A percentile compares a stretch with the other conserved stretches of the same genome.
Conservation (phyloP, 345 rosid genomes). For the Erucastrum elatum region DNA sequence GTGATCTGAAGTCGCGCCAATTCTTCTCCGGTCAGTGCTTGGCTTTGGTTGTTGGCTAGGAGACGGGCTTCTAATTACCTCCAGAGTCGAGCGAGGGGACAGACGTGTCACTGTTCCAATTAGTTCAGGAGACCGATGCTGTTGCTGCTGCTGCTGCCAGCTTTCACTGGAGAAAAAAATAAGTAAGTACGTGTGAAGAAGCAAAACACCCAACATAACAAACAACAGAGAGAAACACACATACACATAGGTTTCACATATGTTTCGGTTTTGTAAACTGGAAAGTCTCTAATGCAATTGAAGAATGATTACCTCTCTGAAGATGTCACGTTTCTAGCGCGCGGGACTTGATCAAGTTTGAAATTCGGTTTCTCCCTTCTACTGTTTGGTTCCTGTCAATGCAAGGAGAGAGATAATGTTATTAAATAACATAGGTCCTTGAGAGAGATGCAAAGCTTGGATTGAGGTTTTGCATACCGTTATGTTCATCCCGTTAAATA, state of each 20-base stretch:
- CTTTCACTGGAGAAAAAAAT: conserved; percentile 58
- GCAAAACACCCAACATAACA: neutral
- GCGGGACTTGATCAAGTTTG: conserved; percentile 47
- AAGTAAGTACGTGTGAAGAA: neutral
- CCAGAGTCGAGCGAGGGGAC: conserved; percentile 59
- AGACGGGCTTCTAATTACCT: conserved; percentile 21
- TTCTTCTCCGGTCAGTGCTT: neutral
- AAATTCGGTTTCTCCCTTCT: conserved; percentile 43
- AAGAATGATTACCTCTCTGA: conserved; percentile 49
- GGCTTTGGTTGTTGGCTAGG: neutral
- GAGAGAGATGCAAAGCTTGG: neutral
- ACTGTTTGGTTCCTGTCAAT: conserved; percentile 53
- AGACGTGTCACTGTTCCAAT: conserved; percentile 29
- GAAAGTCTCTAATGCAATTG: neutral
- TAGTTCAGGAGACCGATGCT: conserved; percentile 43
- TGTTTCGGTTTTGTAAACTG: neutral
- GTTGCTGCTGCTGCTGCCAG: conserved; percentile 35
- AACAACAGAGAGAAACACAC: neutral
- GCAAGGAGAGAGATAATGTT: neutral
- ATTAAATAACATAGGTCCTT: neutral
- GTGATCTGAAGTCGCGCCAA: neutral
- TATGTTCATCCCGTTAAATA: conserved; percentile 47
- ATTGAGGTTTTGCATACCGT: conserved; percentile 44
- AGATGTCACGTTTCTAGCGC: conserved; percentile 36
- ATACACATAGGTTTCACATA: conserved; percentile 7